Conservation (phyloP, 2,329 filamentous ascomycete species). For the Hypoxylon sp. region DNA sequence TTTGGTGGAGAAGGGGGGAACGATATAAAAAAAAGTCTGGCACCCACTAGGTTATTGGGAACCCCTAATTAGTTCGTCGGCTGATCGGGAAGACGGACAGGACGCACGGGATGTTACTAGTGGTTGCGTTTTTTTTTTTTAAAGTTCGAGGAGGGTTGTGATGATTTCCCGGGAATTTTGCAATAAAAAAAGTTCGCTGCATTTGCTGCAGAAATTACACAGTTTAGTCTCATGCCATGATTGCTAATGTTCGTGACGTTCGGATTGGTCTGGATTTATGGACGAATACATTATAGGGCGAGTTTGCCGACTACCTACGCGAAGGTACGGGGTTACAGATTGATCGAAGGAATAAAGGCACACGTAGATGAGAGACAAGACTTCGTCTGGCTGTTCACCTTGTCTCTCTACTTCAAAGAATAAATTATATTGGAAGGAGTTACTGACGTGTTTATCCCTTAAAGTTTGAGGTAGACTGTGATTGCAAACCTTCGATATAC, state of each 20-base stretch:
- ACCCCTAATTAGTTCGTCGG: constrained; percentile 40
- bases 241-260: background rate
- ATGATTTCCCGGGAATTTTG: constrained; percentile 45
- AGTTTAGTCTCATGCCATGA: background rate
- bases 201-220: constrained; percentile 2
- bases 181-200: constrained; percentile 51
- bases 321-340: no score
- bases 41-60: constrained; percentile 24
- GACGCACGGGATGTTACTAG: constrained; percentile 23
- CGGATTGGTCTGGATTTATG: no score
- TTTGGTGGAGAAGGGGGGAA: constrained; percentile 13
- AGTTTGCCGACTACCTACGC: constrained; percentile 12
- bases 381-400: no score
- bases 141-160: constrained; percentile 42
- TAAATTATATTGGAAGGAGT: no score
- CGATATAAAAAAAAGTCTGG: constrained; percentile 32
- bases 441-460: no score
- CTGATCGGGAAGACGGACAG: constrained; percentile 28
- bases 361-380: no score
- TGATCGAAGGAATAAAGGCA: no score
- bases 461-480: no score
- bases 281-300: background rate
- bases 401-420: no score
- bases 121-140: constrained; percentile 19
- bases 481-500: no score